Conservation (phyloP, 2,329 filamentous ascomycete species). For the Aspergillus udagawae region DNA sequence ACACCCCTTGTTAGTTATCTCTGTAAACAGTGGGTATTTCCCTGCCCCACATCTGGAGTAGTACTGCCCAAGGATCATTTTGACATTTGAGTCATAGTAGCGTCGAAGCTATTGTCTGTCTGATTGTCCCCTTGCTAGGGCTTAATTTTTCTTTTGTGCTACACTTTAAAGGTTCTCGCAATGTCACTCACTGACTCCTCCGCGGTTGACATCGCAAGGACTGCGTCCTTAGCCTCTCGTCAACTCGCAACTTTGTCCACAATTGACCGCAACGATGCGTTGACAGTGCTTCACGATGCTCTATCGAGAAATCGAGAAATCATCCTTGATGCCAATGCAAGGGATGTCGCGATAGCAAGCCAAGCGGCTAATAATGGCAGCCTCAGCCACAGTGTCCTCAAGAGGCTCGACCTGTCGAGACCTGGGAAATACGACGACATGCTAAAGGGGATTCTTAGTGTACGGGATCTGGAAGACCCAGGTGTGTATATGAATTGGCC, state of each 20-base stretch:
- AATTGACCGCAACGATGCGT: slow-evolving; percentile 73
- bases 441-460: slow-evolving; percentile 90
- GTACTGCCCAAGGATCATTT: background rate
- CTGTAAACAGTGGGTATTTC: background rate
- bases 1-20: background rate
- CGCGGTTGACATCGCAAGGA: slow-evolving; percentile 69
- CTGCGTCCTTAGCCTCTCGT: slow-evolving; percentile 78
- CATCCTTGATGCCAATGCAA: slow-evolving; percentile 82
- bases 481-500: slow-evolving; percentile 51
- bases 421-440: slow-evolving; percentile 96
- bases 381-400: slow-evolving; percentile 77
- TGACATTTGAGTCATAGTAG: background rate
- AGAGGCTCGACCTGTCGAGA: slow-evolving; percentile 79
- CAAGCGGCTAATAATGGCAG: slow-evolving; percentile 70
- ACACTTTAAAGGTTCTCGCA: background rate
- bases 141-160: background rate
- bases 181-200: slow-evolving; percentile 92
- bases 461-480: slow-evolving; percentile 78
- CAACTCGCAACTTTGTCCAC: slow-evolving; percentile 75
- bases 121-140: background rate
- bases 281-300: slow-evolving; percentile 78
- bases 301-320: slow-evolving; percentile 64
- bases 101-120: background rate
- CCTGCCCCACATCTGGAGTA: background rate
- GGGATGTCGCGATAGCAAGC: slow-evolving; percentile 71